phyloP scores from a whole-genome alignment of 1,139 yeast genomes.

The Geotrichum cucujoidarum region DNA sequence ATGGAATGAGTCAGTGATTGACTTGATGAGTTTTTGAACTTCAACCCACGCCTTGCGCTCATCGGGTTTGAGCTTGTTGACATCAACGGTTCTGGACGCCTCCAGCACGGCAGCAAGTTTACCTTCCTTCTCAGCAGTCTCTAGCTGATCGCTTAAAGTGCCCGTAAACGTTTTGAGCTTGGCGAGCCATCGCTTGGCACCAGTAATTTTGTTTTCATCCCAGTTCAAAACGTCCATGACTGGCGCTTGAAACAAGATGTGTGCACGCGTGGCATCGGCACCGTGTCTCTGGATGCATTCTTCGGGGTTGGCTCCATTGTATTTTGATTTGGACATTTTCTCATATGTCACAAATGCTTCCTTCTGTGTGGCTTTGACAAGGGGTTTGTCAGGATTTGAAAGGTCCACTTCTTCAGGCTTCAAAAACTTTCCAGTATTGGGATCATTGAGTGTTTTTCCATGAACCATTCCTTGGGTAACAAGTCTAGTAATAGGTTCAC shows the following conservation, averaged over 20 bases:
- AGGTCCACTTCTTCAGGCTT: constrained; percentile 67
- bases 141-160: constrained; percentile 16
- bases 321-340: constrained; percentile 94
- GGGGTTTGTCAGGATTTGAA: constrained; percentile 40
- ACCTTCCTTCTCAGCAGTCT: constrained; percentile 8
- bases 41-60: constrained; percentile 59
- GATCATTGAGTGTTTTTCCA: constrained; percentile 75
- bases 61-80: constrained; percentile 34
- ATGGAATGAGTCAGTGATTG: constrained; percentile 57
- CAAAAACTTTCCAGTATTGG: constrained; percentile 65
- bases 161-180: constrained; percentile 44
- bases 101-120: constrained; percentile 1
- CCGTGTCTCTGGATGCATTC: constrained; percentile 75
- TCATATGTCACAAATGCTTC: constrained; percentile 60
- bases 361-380: constrained; percentile 47
- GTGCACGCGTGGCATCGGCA: constrained; percentile 93
- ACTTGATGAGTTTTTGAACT: constrained; percentile 46
- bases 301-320: constrained; percentile 88
- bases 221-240: constrained; percentile 74
- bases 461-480: constrained; percentile 98
- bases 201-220: constrained; percentile 85
- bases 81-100: constrained; percentile 13
- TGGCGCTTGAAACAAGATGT: constrained; percentile 91
- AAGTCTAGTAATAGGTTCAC: constrained; percentile 75
- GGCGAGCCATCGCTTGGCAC: constrained; percentile 80